Evolutionary conservation across 108 stramenopile genomes (phyloP).

Genomic region (Nitzschia putrida): DNA sequence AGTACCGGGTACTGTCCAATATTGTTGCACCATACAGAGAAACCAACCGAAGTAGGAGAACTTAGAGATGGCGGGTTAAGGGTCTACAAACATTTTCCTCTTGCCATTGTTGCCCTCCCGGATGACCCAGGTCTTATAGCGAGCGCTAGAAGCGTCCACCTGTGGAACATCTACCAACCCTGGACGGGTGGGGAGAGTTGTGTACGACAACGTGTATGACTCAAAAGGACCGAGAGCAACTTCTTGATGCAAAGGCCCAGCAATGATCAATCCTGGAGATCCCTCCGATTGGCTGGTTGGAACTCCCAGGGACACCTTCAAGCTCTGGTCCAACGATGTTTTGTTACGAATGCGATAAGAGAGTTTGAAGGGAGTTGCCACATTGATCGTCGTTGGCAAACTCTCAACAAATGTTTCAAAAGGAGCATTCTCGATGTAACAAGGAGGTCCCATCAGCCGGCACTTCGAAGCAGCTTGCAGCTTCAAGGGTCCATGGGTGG

Average conservation of each 20-base stretch:
- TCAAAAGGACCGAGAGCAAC: conserved; percentile 63
- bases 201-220: conserved; percentile 55
- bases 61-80: background rate
- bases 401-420: conserved; percentile 54
- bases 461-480: conserved; percentile 42
- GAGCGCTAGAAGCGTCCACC: conserved; percentile 50
- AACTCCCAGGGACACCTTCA: conserved; percentile 48
- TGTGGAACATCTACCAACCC: conserved; percentile 55
- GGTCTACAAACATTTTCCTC: conserved; percentile 17
- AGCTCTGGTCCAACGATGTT: conserved; percentile 59
- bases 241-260: conserved; percentile 54
- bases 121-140: conserved; percentile 73
- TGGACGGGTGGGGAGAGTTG: conserved; percentile 60
- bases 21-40: too few relatives aligned
- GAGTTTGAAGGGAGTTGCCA: conserved; percentile 67
- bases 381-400: conserved; percentile 49
- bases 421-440: conserved; percentile 65
- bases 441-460: conserved; percentile 65
- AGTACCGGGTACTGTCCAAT: too few relatives aligned
- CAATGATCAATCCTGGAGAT: conserved; percentile 45
- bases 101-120: conserved; percentile 11
- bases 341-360: conserved; percentile 63
- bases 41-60: too few relatives aligned
- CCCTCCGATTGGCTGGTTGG: conserved; percentile 10
- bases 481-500: conserved; percentile 66